These are phyloP conservation scores for Ophioceras dolichostomum DNA, from an alignment of 2,329 filamentous ascomycete species.

Conservation along the genomic window DNA sequence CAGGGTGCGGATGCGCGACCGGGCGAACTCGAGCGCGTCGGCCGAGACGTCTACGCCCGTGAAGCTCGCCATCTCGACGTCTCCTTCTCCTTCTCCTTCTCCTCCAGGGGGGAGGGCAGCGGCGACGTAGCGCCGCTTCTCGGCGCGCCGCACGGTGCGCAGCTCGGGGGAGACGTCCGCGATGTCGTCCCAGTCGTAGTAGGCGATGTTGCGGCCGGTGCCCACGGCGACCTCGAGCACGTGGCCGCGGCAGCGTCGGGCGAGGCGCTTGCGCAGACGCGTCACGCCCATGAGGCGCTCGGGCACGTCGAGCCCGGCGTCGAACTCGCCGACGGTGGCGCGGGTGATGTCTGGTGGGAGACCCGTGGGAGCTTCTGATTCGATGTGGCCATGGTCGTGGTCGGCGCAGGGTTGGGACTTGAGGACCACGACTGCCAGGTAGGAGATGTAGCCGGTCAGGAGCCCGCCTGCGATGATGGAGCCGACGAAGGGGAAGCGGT, in stretches of 20 bases:
- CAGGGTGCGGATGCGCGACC: slow-evolving; percentile 32
- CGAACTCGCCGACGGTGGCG: slow-evolving; percentile 40
- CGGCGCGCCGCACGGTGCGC: slow-evolving; percentile 1
- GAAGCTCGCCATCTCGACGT: slow-evolving; percentile 33
- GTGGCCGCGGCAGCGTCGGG: slow-evolving; percentile 34
- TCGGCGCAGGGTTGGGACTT: slow-evolving; percentile 4
- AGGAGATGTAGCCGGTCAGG: slow-evolving; percentile 10
- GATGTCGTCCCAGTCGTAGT: slow-evolving; percentile 42
- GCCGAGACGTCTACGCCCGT: slow-evolving; percentile 50
- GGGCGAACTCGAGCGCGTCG: slow-evolving; percentile 47
- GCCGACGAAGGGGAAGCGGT: slow-evolving; percentile 9
- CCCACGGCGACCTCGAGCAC: slow-evolving; percentile 53
- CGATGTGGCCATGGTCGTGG: slow-evolving; percentile 2
- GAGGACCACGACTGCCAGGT: slow-evolving; percentile 8
- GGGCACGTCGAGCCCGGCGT: slow-evolving; percentile 42
- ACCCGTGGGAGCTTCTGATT: slow-evolving; percentile 26
- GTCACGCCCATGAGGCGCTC: slow-evolving; percentile 46
- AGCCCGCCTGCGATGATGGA: slow-evolving; percentile 10
- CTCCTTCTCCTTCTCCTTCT: neutral
- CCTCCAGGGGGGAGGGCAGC: neutral
- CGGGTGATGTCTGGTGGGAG: slow-evolving; percentile 28
- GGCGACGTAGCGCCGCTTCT: slow-evolving; percentile 1
- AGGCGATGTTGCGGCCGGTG: slow-evolving; percentile 47
- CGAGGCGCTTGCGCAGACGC: slow-evolving; percentile 34
- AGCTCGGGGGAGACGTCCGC: slow-evolving; percentile 7